Percentiles rank a stretch among this genome's conserved stretches.
phyloP scores from a whole-genome alignment of 768 basidiomycete species.

The Butyriboletus loyo region DNA sequence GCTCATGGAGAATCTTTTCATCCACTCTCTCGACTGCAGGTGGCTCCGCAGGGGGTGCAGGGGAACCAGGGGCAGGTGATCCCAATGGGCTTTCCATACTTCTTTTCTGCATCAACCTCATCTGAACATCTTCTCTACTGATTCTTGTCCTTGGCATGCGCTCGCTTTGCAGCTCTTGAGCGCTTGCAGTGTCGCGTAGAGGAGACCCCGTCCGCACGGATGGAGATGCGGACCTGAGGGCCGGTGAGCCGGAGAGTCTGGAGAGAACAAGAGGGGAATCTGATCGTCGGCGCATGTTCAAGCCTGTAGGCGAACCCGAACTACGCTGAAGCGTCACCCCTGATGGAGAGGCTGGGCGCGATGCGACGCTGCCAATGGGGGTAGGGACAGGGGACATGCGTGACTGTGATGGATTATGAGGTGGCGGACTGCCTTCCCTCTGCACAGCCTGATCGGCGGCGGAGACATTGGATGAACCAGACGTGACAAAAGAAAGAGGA shows the following conservation, averaged over 20 bases:
- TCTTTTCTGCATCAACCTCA: constrained; percentile 43
- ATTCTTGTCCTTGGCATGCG: constrained; percentile 41
- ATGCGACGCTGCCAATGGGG: background rate
- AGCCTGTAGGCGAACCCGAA: constrained; percentile 19
- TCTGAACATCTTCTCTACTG: constrained; percentile 52
- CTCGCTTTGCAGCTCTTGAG: constrained; percentile 17
- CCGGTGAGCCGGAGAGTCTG: constrained; percentile 18
- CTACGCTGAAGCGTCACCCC: constrained; percentile 5
- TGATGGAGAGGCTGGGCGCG: constrained; percentile 13
- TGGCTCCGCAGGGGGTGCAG: background rate
- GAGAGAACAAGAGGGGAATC: constrained; percentile 22
- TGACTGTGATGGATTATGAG: constrained; percentile 2
- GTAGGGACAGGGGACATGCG: background rate
- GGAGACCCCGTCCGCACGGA: constrained; percentile 27
- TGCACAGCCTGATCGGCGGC: constrained; percentile 6
- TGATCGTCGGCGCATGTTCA: constrained; percentile 18
- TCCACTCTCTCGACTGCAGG: background rate
- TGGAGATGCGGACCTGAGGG: constrained; percentile 20
- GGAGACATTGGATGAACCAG: constrained; percentile 17
- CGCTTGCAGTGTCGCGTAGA: constrained; percentile 20
- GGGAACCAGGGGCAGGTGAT: constrained; percentile 15
- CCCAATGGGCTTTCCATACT: constrained; percentile 43
- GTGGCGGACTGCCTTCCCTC: constrained; percentile 1
- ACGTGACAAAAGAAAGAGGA: constrained; percentile 16
- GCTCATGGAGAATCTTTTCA: background rate